Percentiles rank a stretch among this genome's conserved stretches.
Conservation (phyloP, 2,329 filamentous ascomycete species). For the Dactylellina drechsleri region DNA sequence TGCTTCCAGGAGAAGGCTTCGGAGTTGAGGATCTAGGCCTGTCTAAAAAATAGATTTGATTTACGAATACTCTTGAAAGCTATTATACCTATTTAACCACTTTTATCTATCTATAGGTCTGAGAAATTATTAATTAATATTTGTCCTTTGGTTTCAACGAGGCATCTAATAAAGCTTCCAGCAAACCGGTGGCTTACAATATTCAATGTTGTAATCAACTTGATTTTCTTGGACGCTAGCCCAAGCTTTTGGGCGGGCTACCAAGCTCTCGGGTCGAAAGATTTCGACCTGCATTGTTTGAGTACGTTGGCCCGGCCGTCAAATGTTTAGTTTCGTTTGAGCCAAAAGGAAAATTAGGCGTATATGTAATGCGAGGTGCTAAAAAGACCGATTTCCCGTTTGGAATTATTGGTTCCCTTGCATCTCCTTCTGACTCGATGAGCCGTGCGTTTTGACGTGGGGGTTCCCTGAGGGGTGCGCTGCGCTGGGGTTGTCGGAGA, state of each 20-base stretch:
- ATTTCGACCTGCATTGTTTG: slow-evolving; percentile 6
- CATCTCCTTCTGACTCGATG: slow-evolving; percentile 18
- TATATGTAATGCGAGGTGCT: slow-evolving; percentile 29
- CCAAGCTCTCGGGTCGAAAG: slow-evolving; percentile 5
- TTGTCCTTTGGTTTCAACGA: not conserved
- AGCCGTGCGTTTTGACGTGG: slow-evolving; percentile 4
- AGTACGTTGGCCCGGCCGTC: not conserved
- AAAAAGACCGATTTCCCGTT: slow-evolving; percentile 26
- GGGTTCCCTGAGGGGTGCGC: not conserved
- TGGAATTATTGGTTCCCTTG: slow-evolving; percentile 15
- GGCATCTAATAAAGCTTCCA: not conserved
- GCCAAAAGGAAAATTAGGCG: slow-evolving; percentile 5
- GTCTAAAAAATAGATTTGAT: not conserved
- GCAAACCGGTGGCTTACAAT: slow-evolving; percentile 15
- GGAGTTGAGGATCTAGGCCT: not conserved
- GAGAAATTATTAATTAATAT: no score
- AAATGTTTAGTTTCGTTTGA: not conserved
- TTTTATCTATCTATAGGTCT: slow-evolving; percentile 10
- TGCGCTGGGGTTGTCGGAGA: slow-evolving; percentile 6
- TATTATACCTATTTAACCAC: not conserved
- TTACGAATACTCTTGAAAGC: not conserved
- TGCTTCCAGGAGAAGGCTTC: slow-evolving; percentile 26
- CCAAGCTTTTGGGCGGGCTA: not conserved
- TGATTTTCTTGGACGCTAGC: not conserved
- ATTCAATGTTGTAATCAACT: slow-evolving; percentile 23